Percentiles rank a stretch among this genome's conserved stretches.
These are phyloP conservation scores for Asterochloris erici DNA, from an alignment of 139 green algal genomes.

Conservation along the genomic window DNA sequence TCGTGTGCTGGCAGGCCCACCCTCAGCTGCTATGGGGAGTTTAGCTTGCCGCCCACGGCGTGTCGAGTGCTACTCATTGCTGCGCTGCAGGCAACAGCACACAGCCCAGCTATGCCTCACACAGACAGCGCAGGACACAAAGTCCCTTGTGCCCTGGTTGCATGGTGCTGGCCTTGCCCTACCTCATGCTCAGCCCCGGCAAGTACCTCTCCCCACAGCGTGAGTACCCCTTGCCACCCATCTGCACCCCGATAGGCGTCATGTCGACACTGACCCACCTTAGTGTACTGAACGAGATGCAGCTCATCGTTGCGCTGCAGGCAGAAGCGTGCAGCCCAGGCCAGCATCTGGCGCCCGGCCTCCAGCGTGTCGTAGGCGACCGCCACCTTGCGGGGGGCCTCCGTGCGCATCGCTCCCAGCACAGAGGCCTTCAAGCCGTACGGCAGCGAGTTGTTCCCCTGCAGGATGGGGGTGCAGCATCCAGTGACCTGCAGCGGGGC, in stretches of 20 bases:
- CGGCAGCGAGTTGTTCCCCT: not conserved
- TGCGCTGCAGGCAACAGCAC: too few species aligned
- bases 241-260: constrained; percentile 3
- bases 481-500: too few species aligned
- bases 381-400: constrained; percentile 25
- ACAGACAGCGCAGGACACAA: too few species aligned
- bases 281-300: constrained; percentile 31
- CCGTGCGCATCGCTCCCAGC: constrained; percentile 3
- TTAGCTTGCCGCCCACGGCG: too few species aligned
- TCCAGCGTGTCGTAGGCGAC: constrained; percentile 28
- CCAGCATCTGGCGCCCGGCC: constrained; percentile 14
- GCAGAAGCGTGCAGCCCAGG: constrained; percentile 23
- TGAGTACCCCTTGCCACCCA: not conserved
- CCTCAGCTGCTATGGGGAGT: too few species aligned
- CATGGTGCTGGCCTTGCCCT: not conserved
- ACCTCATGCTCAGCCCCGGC: too few species aligned
- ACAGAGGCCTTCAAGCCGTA: constrained; percentile 4
- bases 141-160: not conserved
- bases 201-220: not conserved
- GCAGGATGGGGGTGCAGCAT: not conserved
- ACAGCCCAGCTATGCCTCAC: too few species aligned
- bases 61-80: too few species aligned
- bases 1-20: too few species aligned
- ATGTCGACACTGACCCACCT: too few species aligned
- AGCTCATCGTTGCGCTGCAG: constrained; percentile 33